phyloP scores from a whole-genome alignment of 495 filamentous ascomycete species.

The Clohesyomyces aquaticus region DNA sequence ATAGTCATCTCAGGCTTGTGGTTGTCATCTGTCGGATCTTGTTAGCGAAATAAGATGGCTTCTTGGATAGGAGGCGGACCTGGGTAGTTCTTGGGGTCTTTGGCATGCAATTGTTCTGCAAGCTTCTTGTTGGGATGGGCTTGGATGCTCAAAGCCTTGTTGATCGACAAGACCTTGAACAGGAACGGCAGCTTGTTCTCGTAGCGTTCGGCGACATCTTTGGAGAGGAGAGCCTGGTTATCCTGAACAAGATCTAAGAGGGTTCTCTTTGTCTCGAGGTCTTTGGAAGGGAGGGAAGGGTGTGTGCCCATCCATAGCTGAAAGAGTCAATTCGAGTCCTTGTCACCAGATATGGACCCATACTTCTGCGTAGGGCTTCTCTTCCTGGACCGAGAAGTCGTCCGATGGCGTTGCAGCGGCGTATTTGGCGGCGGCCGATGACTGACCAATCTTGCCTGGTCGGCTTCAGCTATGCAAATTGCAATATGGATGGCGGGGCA shows the following conservation, averaged over 20 bases:
- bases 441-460: constrained; percentile 53
- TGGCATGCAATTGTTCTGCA: constrained; percentile 82
- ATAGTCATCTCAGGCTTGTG: constrained; percentile 99
- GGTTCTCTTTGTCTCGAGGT: constrained; percentile 79
- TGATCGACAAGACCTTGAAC: constrained; percentile 94
- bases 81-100: constrained; percentile 92
- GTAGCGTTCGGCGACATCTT: constrained; percentile 70
- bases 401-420: constrained; percentile 41
- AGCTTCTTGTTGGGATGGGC: constrained; percentile 98
- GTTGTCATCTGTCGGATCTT: constrained; percentile 90
- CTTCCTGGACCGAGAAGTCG: constrained; percentile 46
- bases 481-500: constrained; percentile 9
- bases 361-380: constrained; percentile 52
- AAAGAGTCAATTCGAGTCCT: constrained; percentile 21
- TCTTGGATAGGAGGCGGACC: constrained; percentile 46
- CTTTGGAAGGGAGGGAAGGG: constrained; percentile 90
- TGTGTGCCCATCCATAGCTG: constrained; percentile 99
- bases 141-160: constrained; percentile 94
- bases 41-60: too few relatives aligned
- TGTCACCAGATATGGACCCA: too few relatives aligned
- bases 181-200: constrained; percentile 87
- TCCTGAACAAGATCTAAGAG: constrained; percentile 88
- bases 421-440: constrained; percentile 69
- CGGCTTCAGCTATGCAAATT: constrained; percentile 30
- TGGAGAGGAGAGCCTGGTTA: constrained; percentile 79